Base-by-base conservation (phyloP, 164 flowering plant genomes). In the Houttuynia cordata region DNA sequence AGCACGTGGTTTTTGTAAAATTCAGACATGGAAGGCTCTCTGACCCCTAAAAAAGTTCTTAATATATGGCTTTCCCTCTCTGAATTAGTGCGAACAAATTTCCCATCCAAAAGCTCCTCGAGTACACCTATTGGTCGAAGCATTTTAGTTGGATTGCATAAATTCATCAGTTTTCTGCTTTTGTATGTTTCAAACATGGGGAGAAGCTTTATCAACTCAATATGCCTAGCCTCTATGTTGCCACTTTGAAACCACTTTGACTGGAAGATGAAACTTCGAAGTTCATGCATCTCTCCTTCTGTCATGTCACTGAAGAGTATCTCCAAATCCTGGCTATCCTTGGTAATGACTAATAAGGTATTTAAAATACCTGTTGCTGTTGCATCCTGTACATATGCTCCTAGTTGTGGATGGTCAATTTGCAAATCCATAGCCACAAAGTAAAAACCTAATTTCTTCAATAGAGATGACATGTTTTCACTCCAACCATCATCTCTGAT, bases 401-500 rank as follows among this genome's bases (percentile, higher is more conserved):
- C 74, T 77, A 89, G 65, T 57, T 83, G 84, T 51, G 84, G 83
- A 74, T 89, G 98, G 65, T 87, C 92, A 50, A 93, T 73, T 60
- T 68, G 68, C 53, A 93, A 41, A 62, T 86, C 94, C 63, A 56
- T 67, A 70, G 85, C 88, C 78, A 93, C 69, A 67, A 93, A 79
- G 57, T 70, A 57, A 69, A 89, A 93, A 47, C 97, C 98, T 51
- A 79, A 76, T 77, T 83, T 89, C 66, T 73, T 73, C 78, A 89
- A 75, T 74, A 93, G 67, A 21, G 88, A 81, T 13, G 71, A 81
- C 87, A 93, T 82, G 74, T 89, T 93, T 74, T 93, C 98, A 81
- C 91, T 93, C 98, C 97, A 89, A 51, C 96, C 98, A 53, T 85
- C 88, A 74, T 83, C 79, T 77, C 66, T 78, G 34, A 93, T 82